phyloP scores from a whole-genome alignment of 495 filamentous ascomycete species.

The Penicillium dipodomyicola region DNA sequence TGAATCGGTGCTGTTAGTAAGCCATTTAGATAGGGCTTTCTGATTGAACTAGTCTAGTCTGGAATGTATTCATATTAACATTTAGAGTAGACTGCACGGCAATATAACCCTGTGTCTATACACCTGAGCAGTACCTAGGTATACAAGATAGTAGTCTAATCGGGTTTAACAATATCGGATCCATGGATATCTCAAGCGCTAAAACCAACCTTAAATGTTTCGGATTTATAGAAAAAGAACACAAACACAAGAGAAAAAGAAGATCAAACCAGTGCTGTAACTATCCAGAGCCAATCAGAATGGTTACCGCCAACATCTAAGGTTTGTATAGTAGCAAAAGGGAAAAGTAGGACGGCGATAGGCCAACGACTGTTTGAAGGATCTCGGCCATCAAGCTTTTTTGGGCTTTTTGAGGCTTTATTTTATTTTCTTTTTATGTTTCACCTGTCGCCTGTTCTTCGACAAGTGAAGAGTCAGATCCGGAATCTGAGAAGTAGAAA shows the following conservation, averaged over 20 bases:
- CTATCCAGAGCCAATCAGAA: neutral
- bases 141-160: neutral
- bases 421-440: too few relatives aligned
- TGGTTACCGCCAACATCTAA: neutral
- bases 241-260: neutral
- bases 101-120: neutral
- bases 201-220: constrained; percentile 3
- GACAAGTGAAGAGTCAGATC: neutral
- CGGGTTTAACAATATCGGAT: neutral
- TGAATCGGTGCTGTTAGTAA: neutral
- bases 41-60: constrained; percentile 1
- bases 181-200: constrained; percentile 5
- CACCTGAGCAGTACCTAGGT: too few relatives aligned
- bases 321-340: neutral
- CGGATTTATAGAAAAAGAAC: neutral
- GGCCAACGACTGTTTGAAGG: neutral
- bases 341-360: constrained; percentile 3
- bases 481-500: neutral
- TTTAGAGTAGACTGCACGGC: neutral
- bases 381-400: neutral
- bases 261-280: neutral
- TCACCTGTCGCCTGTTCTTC: neutral
- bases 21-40: constrained; percentile 2
- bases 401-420: neutral
- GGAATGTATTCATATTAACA: neutral